Base-by-base conservation (phyloP, 331 rosid species). In the Stylosanthes scabra region DNA sequence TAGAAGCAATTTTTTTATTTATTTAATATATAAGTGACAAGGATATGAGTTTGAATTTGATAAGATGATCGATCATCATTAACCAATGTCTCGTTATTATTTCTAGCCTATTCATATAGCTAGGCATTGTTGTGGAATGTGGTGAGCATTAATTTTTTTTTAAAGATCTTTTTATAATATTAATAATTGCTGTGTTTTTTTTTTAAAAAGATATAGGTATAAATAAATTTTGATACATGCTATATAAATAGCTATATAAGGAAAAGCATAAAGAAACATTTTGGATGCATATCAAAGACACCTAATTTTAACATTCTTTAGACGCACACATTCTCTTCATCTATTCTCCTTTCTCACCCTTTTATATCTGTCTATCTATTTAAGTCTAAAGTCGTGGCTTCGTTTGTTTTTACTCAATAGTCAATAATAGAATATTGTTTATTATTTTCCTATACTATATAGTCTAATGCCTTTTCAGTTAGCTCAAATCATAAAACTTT, bases 261-360 rank as follows among this genome's bases (percentile, higher is more conserved):
- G 64, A 12, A 68, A 59, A 50, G 59, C 69, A 59, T 58, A 67
- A 76, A 59, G 57, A 37, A 76, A 14, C 66, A 76, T 49, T 76
- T 59, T 76, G 63, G 74, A 67, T 59, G 16, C 59, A 34, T 61
- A 31, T 16, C 74, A 75, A 75, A 66, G 52, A 46, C 68, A 75
- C 8, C 47, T 47, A 46, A 8, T 5, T 12, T 66, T 75, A 58
- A 46, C 45, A 64, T 75, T 71, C 66, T 68, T 75, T 66, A 45
- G 68, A 20, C 25, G 4, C 42, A 8, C 42, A 2, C 16, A 15
- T 75, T 39, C n/a, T 66, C 59, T 2, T 42, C 39, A 42, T 42
- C 28, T 70, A 6, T 20, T 49, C 28, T 12, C 71, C 27, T 57
- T 58, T 58, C 34, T 74, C 71, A 41, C 57, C 40, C 51, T 29